Evolutionary conservation across 148 eudicot genomes (phyloP).

Genomic region (Persicaria maculosa): DNA sequence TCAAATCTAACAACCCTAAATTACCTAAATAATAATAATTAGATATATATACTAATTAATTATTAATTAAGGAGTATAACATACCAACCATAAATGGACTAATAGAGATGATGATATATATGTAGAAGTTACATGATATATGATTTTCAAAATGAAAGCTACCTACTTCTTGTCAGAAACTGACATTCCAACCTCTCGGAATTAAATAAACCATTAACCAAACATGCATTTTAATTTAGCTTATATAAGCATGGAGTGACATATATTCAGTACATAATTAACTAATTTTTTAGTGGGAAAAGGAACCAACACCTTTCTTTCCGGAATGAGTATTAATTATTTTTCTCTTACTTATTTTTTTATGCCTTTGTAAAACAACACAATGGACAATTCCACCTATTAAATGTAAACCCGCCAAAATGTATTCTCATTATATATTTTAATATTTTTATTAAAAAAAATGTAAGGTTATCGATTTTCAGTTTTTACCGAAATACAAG

Average conservation of each 20-base stretch:
- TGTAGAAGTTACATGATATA: not conserved
- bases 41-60: not conserved
- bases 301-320: slow-evolving; percentile 3
- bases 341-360: not conserved
- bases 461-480: too few relatives aligned
- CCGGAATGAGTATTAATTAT: slow-evolving; percentile 1
- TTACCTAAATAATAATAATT: too few relatives aligned
- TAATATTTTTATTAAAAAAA: too few relatives aligned
- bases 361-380: too few relatives aligned
- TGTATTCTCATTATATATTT: too few relatives aligned
- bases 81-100: not conserved
- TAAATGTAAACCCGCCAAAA: too few relatives aligned
- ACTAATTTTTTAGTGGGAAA: not conserved
- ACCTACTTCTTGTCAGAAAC: slow-evolving; percentile 5
- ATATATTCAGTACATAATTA: not conserved
- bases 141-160: not conserved
- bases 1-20: not conserved
- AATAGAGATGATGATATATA: not conserved
- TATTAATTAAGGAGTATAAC: not conserved
- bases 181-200: slow-evolving; percentile 8
- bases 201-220: slow-evolving; percentile 9
- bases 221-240: slow-evolving; percentile 7
- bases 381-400: too few relatives aligned
- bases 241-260: slow-evolving; percentile 3
- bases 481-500: too few relatives aligned